Conservation (phyloP, 2,329 filamentous ascomycete genomes). For the Curvularia hawaiiensis region DNA sequence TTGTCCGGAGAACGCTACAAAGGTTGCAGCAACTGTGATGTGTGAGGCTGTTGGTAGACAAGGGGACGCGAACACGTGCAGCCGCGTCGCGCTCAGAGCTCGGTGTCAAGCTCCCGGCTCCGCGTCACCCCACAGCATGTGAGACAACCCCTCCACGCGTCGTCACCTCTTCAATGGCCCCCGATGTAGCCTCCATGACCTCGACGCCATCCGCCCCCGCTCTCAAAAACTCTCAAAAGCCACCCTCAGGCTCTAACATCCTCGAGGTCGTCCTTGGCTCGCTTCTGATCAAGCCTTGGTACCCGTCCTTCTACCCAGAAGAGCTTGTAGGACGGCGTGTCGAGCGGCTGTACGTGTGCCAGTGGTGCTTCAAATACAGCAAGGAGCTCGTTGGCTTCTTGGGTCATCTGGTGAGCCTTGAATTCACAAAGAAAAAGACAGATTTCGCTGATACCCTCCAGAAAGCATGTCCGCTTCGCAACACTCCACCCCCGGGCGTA, state of each 20-base stretch:
- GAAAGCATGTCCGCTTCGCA: conserved; percentile 52
- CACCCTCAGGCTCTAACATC: conserved; percentile 71
- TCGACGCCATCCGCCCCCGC: conserved; percentile 19
- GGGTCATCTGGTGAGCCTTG: conserved; percentile 46
- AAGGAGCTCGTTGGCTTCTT: conserved; percentile 56
- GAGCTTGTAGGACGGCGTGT: conserved; percentile 56
- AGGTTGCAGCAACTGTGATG: not conserved
- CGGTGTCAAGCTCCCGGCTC: not conserved
- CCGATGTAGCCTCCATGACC: conserved; percentile 27
- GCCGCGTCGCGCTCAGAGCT: conserved; percentile 8
- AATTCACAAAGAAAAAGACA: not conserved
- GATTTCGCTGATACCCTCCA: conserved; percentile 19
- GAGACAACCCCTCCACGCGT: conserved; percentile 9
- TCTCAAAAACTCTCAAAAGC: conserved; percentile 23
- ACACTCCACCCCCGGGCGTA: conserved; percentile 64
- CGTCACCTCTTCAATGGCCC: conserved; percentile 27
- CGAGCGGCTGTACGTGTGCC: conserved; percentile 79
- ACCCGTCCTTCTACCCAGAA: conserved; percentile 86
- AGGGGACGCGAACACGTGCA: conserved; percentile 3
- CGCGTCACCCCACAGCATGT: conserved; percentile 15
- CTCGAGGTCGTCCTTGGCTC: conserved; percentile 85
- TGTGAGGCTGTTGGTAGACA: not conserved
- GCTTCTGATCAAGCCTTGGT: conserved; percentile 87
- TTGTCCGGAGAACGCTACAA: not conserved
- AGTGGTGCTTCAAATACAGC: conserved; percentile 95